Evolutionary conservation across 148 eudicot genomes (phyloP), one percentile per base, ranked within the genome.

Genomic region (Amaranthus hypochondriacus): DNA sequence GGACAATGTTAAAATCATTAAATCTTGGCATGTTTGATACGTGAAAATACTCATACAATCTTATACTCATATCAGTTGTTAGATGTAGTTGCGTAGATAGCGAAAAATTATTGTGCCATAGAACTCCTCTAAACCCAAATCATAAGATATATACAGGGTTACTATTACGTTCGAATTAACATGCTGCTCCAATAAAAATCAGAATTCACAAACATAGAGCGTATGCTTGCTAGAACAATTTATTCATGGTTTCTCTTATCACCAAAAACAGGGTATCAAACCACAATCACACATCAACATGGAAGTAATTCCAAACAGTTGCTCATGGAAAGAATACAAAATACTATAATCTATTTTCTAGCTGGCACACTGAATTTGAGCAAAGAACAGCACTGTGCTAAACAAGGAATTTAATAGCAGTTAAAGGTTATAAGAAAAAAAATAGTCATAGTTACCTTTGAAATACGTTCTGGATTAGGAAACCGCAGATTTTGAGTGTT

Each of bases 401-500:
- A 66, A 8, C 39, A 9, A 8, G 39, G 21, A 74, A 74, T 12
- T 28, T 53, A 71, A 11, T n/a, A 6, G 9, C 4, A 66, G 9
- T 5, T 14, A 12, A 0, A 47, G 42, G 21, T 8, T 14, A 43
- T 3, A 28, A 44, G 28, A 61, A 11, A 56, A 51, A 28, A 13
- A 59, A 50, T 56, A 46, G 47, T 7, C 43, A 48, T 7, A 55
- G 68, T 68, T 70, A 93, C 98, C 89, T 93, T 93, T 48, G 93
- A 85, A n/a, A 93, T 69, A 76, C 93, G 90, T 83, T 93, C 96
- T 65, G 98, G 98, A 78, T 91, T 89, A 61, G 91, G 85, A 80
- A 93, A 93, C 46, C 88, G 75, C 62, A 93, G 81, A 80, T 86
- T 91, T 72, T 93, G 98, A 62, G 97, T 86, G 75, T 89, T 78